Evolutionary conservation across 208 protist genomes (phyloP).

Genomic region (Acanthamoeba triangularis): DNA sequence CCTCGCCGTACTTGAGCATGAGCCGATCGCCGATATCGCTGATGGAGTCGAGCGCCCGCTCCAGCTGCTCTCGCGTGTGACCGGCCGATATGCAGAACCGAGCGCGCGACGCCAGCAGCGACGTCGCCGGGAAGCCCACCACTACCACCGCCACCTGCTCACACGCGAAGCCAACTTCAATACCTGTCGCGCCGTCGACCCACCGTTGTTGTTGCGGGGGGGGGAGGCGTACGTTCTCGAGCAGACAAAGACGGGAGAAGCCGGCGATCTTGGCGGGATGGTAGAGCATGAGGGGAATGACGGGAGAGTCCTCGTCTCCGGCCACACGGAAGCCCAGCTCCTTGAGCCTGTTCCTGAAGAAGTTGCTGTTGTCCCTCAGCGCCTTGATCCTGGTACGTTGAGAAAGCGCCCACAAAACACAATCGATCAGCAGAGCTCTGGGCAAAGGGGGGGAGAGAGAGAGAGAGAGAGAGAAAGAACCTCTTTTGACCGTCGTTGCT

Average conservation of each 20-base stretch:
- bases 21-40: conserved; percentile 90
- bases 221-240: conserved; percentile 8
- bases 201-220: background rate
- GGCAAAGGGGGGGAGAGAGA: too few relatives aligned
- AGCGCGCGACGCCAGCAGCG: conserved; percentile 94
- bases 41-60: conserved; percentile 95
- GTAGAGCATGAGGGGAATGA: conserved; percentile 98
- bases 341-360: conserved; percentile 85
- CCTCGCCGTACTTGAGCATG: conserved; percentile 22
- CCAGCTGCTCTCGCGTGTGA: conserved; percentile 97
- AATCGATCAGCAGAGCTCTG: background rate
- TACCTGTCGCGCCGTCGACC: background rate
- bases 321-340: conserved; percentile 90
- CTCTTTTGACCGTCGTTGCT: conserved; percentile 91
- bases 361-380: conserved; percentile 88
- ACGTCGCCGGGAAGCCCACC: conserved; percentile 98
- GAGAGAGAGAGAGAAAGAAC: background rate
- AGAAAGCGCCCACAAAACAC: background rate
- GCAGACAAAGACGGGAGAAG: conserved; percentile 94
- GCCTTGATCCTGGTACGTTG: conserved; percentile 67
- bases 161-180: background rate
- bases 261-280: conserved; percentile 95
- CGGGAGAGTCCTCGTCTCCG: conserved; percentile 95
- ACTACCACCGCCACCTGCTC: conserved; percentile 96
- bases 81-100: conserved; percentile 93